phyloP scores from a whole-genome alignment of 495 filamentous ascomycete species.

The Chaetomium fimeti region DNA sequence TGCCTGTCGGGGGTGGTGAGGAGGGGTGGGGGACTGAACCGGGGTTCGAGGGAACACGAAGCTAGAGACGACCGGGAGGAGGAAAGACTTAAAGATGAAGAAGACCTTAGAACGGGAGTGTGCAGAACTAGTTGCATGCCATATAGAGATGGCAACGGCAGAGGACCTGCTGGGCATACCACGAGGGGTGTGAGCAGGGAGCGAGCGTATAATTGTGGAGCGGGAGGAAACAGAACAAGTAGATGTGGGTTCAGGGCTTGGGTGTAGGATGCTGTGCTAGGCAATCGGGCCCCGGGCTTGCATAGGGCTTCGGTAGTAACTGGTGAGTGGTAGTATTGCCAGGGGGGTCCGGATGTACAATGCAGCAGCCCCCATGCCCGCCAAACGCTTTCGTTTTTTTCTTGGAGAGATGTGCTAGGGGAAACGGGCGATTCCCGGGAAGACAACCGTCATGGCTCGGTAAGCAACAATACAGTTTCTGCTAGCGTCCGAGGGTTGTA shows the following conservation, averaged over 20 bases:
- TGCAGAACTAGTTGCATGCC: conserved; percentile 29
- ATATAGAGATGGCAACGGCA: conserved; percentile 24
- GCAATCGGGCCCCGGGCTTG: conserved; percentile 13
- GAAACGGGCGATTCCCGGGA: conserved; percentile 14
- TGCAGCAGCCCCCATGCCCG: conserved; percentile 23
- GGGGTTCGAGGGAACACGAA: conserved; percentile 32
- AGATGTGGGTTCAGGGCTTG: conserved; percentile 31
- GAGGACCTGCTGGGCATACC: conserved; percentile 12
- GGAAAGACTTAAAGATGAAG: conserved; percentile 25
- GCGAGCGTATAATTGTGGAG: conserved; percentile 27
- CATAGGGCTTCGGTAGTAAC: conserved; percentile 24
- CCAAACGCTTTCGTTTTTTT: conserved; percentile 30
- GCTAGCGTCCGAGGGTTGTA: conserved; percentile 16
- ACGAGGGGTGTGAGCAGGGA: conserved; percentile 19
- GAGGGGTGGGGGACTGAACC: conserved; percentile 32
- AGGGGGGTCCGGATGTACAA: conserved; percentile 25
- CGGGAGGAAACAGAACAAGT: conserved; percentile 29
- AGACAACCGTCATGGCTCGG: conserved; percentile 21
- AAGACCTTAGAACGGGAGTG: conserved; percentile 24
- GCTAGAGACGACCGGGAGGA: conserved; percentile 24
- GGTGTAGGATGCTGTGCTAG: conserved; percentile 23
- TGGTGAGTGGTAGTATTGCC: conserved; percentile 27
- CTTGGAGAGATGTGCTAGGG: conserved; percentile 18
- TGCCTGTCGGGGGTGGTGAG: conserved; percentile 28
- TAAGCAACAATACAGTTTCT: conserved; percentile 11